phyloP scores from a whole-genome alignment of 163 green algal species.

The Volvox carteri region DNA sequence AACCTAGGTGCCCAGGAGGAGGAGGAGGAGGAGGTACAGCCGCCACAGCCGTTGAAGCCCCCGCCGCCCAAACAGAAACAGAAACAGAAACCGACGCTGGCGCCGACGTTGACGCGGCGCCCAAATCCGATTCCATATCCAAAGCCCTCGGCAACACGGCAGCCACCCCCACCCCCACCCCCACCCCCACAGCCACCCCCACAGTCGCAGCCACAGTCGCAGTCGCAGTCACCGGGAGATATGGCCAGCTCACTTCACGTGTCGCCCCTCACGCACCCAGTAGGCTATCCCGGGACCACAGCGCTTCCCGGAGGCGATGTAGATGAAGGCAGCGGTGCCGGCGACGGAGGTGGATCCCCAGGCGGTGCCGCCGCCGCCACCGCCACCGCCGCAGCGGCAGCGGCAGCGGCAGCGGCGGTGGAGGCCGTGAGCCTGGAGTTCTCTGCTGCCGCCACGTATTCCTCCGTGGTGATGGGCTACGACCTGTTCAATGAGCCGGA shows the following conservation, averaged over 20 bases:
- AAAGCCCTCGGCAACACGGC: too few relatives aligned
- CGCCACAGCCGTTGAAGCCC: too few relatives aligned
- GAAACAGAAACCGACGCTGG: too few relatives aligned
- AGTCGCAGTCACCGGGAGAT: background rate
- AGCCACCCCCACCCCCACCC: background rate
- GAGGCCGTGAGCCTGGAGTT: background rate
- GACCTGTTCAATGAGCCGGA: conserved; percentile 54
- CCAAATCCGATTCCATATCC: too few relatives aligned
- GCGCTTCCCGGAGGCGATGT: too few relatives aligned
- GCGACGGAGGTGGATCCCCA: background rate
- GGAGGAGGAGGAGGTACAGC: too few relatives aligned
- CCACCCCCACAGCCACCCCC: background rate
- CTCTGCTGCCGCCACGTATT: background rate
- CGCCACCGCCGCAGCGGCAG: background rate
- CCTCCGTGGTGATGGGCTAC: conserved; percentile 39
- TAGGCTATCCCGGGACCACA: too few relatives aligned
- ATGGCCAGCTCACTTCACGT: background rate
- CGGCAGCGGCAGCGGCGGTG: background rate
- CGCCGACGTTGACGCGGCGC: too few relatives aligned
- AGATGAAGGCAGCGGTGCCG: too few relatives aligned
- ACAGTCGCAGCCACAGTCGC: background rate
- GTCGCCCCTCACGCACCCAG: background rate
- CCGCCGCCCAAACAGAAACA: too few relatives aligned
- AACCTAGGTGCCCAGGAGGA: too few relatives aligned
- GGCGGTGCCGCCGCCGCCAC: background rate